These are phyloP conservation scores for Candida glucosophila DNA, from an alignment of 1,139 yeast genomes.

Conservation along the genomic window DNA sequence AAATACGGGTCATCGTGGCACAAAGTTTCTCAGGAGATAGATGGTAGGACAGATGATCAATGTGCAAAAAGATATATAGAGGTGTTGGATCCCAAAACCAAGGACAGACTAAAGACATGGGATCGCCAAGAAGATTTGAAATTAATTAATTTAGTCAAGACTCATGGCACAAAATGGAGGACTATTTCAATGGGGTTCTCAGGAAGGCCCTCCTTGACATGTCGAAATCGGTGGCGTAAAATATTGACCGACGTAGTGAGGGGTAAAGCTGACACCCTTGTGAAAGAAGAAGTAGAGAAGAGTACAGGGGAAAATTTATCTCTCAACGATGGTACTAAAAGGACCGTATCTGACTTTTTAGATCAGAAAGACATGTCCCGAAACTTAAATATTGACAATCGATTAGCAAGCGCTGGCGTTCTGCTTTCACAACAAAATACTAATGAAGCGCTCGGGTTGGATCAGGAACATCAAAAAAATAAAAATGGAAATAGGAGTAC, in stretches of 20 bases:
- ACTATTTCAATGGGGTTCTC: conserved; percentile 63
- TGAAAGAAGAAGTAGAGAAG: conserved; percentile 27
- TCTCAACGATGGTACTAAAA: neutral
- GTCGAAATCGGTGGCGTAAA: conserved; percentile 89
- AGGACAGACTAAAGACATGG: conserved; percentile 78
- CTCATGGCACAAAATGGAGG: conserved; percentile 88
- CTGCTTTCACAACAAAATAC: too few species aligned
- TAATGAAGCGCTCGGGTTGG: neutral
- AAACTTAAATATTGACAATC: neutral
- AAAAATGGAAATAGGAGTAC: neutral
- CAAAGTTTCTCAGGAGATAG: conserved; percentile 64
- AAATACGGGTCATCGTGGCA: conserved; percentile 82
- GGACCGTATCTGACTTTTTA: neutral
- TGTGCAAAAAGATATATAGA: conserved; percentile 89
- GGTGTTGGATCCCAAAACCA: conserved; percentile 75
- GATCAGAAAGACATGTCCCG: too few species aligned
- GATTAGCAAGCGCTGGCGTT: neutral
- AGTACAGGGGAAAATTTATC: conserved; percentile 12
- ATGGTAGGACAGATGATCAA: conserved; percentile 90
- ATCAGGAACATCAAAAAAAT: neutral
- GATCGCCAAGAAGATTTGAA: conserved; percentile 63
- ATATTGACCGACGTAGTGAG: conserved; percentile 69
- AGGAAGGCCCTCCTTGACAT: conserved; percentile 81
- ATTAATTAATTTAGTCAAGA: conserved; percentile 56
- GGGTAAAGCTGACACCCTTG: conserved; percentile 39